Conservation (phyloP, 225 moss, liverwort and hornwort species). For the Lunularia cruciata region DNA sequence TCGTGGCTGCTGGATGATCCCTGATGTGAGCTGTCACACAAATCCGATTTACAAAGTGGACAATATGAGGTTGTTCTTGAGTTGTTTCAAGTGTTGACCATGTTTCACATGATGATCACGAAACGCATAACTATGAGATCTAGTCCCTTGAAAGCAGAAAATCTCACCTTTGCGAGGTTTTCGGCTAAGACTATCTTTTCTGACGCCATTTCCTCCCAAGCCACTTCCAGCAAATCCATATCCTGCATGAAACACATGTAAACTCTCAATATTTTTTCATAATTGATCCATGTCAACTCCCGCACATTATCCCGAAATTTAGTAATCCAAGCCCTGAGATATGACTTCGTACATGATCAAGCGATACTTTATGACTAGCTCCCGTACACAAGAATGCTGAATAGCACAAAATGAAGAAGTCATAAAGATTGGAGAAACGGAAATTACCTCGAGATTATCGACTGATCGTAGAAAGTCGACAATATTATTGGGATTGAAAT, state of each 20-base stretch:
- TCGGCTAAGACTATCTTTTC: slow-evolving; percentile 63
- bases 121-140: too few relatives aligned
- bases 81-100: too few relatives aligned
- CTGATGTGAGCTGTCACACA: too few relatives aligned
- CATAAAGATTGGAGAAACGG: too few relatives aligned
- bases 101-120: too few relatives aligned
- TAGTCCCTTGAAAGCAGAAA: too few relatives aligned
- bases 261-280: background rate
- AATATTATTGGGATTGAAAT: slow-evolving; percentile 62
- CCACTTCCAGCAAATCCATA: slow-evolving; percentile 75
- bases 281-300: too few relatives aligned
- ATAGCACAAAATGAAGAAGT: background rate
- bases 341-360: background rate
- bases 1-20: too few relatives aligned
- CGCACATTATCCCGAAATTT: background rate
- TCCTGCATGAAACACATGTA: slow-evolving; percentile 50
- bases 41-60: too few relatives aligned
- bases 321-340: background rate
- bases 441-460: slow-evolving; percentile 60
- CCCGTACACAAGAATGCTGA: background rate
- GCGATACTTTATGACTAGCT: too few relatives aligned
- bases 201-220: slow-evolving; percentile 83
- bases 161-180: slow-evolving; percentile 77
- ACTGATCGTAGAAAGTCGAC: slow-evolving; percentile 56
- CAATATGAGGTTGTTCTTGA: too few relatives aligned